Evolutionary conservation across 148 eudicot genomes (phyloP).

Genomic region (Rhododendron henanense): DNA sequence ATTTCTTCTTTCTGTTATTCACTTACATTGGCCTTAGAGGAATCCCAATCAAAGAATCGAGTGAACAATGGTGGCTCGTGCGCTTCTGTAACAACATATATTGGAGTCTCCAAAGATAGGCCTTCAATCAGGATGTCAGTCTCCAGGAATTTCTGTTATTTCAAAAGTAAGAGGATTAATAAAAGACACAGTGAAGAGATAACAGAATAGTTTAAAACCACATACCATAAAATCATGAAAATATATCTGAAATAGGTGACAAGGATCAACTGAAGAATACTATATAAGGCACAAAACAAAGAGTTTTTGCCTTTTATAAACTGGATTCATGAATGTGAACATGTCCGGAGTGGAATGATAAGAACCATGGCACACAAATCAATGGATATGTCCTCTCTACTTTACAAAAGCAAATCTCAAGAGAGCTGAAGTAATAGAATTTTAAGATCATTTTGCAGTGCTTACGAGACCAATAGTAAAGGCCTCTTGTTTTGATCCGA

Average conservation of each 20-base stretch:
- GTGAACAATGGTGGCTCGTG: conserved; percentile 65
- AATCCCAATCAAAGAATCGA: conserved; percentile 64
- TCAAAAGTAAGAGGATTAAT: background rate
- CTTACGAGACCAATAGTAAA: conserved; percentile 47
- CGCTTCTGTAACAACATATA: conserved; percentile 57
- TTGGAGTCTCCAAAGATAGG: conserved; percentile 38
- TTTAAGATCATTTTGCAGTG: conserved; percentile 7
- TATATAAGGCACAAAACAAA: background rate
- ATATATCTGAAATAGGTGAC: background rate
- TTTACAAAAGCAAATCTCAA: conserved; percentile 3
- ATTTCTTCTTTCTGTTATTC: conserved; percentile 5
- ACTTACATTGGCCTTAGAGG: conserved; percentile 55
- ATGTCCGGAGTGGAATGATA: background rate
- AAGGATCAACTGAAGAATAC: background rate
- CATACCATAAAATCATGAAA: background rate
- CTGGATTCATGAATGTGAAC: background rate
- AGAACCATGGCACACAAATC: background rate
- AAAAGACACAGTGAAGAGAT: background rate
- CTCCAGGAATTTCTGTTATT: conserved; percentile 57
- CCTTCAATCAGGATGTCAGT: conserved; percentile 46
- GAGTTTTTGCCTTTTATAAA: background rate
- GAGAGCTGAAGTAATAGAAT: background rate
- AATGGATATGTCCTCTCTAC: background rate
- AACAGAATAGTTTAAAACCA: conserved; percentile 2
- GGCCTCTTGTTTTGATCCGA: conserved; percentile 36